Evolutionary conservation across 1,284 basidiomycete species (phyloP), one percentile per base, ranked within the genome.

Genomic region (Marasmius fiardii): DNA sequence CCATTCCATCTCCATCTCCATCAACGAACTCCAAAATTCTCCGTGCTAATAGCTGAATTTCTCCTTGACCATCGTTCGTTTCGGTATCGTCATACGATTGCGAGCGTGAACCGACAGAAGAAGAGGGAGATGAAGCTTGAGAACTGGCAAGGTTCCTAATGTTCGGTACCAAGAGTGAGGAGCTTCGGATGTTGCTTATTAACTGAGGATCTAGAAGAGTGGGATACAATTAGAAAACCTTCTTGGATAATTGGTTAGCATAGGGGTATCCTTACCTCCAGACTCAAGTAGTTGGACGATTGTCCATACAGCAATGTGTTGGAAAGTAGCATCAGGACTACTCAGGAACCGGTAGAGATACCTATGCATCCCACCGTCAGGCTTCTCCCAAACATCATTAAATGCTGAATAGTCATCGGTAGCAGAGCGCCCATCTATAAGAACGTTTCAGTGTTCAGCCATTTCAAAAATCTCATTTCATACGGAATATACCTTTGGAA

Each of bases 251-350:
- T 43, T 49, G 20, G n/a, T n/a, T n/a, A n/a, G 31, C 31, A 39
- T 43, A 43, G 10, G 28, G 28, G 3, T 14, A 24, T 7, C 66
- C 78, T 58, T 68, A 88, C 91, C 92, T 61, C 93, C 92, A 26
- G 93, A 95, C 71, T 99, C 97, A 26, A 99, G 81, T 26, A 99
- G 76, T 68, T 99, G 96, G 11, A 98, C 95, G 60, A 98, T 95
- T 0, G 96, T 98, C 95, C 95, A 98, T 43, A 99, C 95, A 28
- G 97, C 97, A 64, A 99, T 99, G 71, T 99, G 97, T 73, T 98
- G 96, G 88, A 99, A 99, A 0, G 97, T 99, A n/a, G 93, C 92
- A 70, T 99, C 97, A 16, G 92, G 79, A 66, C 90, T 94, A 54
- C 89, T 93, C 61, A 99, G 75, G 86, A 99, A 99, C 48, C 93